Conservation (phyloP, 768 basidiomycete genomes). For the Leccinum rimulosum region DNA sequence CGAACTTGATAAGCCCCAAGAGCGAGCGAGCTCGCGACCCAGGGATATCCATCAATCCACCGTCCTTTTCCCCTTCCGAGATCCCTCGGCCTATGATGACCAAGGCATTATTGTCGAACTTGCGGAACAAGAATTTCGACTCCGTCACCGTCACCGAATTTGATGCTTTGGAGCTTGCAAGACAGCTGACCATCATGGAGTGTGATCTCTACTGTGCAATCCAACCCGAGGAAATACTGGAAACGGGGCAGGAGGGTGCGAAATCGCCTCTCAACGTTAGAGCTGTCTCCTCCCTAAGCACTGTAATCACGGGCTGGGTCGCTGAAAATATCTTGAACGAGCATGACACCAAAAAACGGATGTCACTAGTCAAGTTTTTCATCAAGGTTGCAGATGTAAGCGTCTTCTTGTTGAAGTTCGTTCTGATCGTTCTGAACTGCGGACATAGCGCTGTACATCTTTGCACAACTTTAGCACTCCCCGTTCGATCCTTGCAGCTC, state of each 20-base stretch:
- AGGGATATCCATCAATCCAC: conserved; percentile 70
- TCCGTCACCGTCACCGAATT: conserved; percentile 82
- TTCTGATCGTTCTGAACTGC: conserved; percentile 8
- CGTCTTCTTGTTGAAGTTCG: conserved; percentile 10
- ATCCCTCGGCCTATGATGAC: conserved; percentile 87
- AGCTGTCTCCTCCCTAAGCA: conserved; percentile 85
- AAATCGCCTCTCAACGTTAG: conserved; percentile 68
- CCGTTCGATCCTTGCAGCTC: conserved; percentile 87
- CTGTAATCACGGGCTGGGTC: conserved; percentile 93
- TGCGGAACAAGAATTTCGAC: conserved; percentile 64
- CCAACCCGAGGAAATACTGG: conserved; percentile 83
- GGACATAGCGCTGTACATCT: conserved; percentile 70
- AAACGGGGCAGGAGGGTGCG: conserved; percentile 71
- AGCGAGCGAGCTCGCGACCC: conserved; percentile 70
- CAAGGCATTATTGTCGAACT: conserved; percentile 64
- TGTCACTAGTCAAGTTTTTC: conserved; percentile 80
- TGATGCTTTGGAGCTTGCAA: conserved; percentile 85
- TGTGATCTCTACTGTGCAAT: conserved; percentile 84
- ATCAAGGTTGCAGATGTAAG: conserved; percentile 91
- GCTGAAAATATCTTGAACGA: conserved; percentile 93
- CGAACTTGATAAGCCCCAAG: conserved; percentile 51
- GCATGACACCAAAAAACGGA: conserved; percentile 82
- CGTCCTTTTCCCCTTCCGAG: conserved; percentile 51
- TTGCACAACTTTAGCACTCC: conserved; percentile 91
- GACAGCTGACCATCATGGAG: conserved; percentile 95